Percentiles rank a stretch among this genome's conserved stretches.
Conservation (phyloP, 768 basidiomycete genomes). For the Pulveroboletus sp. region DNA sequence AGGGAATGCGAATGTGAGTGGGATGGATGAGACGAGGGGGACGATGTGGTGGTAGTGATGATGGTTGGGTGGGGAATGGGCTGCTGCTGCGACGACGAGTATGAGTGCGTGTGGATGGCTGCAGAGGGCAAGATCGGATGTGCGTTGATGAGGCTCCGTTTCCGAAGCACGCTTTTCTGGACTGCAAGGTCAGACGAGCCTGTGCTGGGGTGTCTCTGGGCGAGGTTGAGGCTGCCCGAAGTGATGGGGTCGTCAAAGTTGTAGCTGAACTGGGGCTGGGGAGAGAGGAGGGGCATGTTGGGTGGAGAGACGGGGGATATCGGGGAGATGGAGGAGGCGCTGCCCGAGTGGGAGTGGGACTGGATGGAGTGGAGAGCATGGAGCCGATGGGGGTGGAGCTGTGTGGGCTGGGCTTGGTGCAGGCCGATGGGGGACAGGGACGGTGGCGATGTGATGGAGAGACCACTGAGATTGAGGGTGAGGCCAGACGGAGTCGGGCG, state of each 20-base stretch:
- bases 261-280: conserved; percentile 47
- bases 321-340: conserved; percentile 39
- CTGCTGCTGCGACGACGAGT: conserved; percentile 17
- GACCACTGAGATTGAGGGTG: conserved; percentile 65
- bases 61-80: conserved; percentile 24
- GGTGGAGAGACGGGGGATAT: conserved; percentile 60
- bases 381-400: conserved; percentile 60
- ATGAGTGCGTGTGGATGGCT: conserved; percentile 18
- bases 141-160: conserved; percentile 58
- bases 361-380: conserved; percentile 47
- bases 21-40: conserved; percentile 24
- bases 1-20: conserved; percentile 20
- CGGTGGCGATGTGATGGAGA: conserved; percentile 65
- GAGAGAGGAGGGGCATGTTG: conserved; percentile 41
- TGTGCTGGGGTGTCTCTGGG: conserved; percentile 36
- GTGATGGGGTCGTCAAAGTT: conserved; percentile 48
- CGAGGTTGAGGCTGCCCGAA: conserved; percentile 9
- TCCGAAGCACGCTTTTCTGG: conserved; percentile 57
- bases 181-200: conserved; percentile 41
- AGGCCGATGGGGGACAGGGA: conserved; percentile 62
- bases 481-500: conserved; percentile 40
- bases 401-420: conserved; percentile 35
- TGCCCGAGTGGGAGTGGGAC: conserved; percentile 6
- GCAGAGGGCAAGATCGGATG: too few species aligned
- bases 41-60: conserved; percentile 32